Evolutionary conservation across 495 filamentous ascomycete genomes (phyloP), one percentile per base, ranked within the genome.

Genomic region (Aspergillus olivimuriae): DNA sequence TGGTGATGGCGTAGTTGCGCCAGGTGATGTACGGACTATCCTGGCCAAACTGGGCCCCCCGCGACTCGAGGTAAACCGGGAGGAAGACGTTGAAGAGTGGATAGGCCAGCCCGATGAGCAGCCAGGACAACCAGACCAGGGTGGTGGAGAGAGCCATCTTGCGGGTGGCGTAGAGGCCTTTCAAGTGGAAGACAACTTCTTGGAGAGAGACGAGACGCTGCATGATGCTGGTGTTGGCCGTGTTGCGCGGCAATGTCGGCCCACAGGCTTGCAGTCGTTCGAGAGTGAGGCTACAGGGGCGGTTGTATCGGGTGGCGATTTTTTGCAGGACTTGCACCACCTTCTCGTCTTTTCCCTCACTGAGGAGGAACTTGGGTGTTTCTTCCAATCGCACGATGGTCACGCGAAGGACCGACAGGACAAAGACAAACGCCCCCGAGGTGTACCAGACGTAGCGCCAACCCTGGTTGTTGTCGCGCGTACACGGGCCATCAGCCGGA

Each of bases 31-130:
- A 83, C 11, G 64, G 31, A 52, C 69, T 60, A 44, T 60, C 34
- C 48, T 66, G 40, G 34, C 73, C 72, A 38, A 73, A 63, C 0
- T 56, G 37, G 4, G 73, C 72, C 31, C 75, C 73, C 11, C 72
- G 66, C 6, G 63, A 61, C 9, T 51, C 42, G n/a, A 77, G 62
- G 38, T 77, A 77, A 11, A 56, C 53, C 2, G 72, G 77, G 1
- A 87, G 56, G 56, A 84, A 87, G 39, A 83, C 81, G 47, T 83
- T 82, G 62, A 82, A 86, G 1, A 87, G 62, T 1, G 82, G 82
- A 49, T 84, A 84, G 16, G 76, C 80, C 15, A 86, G 69, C 4
- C 82, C 83, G 39, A 86, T 81, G 10, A 86, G 60, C n/a, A 77
- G 66, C 83, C 83, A 86, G 0, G 75, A 80, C 9, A 83, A 48